Conservation (phyloP, 352 stramenopile species). For the Phytophthora melonis region DNA sequence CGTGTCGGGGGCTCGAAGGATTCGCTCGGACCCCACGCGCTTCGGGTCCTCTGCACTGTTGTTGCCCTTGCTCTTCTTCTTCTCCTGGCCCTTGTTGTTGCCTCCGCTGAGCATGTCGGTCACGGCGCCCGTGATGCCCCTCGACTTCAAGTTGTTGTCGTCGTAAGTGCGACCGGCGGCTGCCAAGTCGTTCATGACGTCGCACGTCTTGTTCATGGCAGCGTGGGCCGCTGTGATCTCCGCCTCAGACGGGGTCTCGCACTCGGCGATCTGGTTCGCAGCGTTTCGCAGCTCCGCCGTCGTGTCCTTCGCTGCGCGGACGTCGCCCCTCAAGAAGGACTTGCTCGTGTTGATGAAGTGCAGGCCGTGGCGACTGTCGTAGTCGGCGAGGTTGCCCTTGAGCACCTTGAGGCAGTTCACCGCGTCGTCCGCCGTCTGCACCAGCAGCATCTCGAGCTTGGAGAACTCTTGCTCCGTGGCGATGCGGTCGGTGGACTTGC, state of each 20-base stretch:
- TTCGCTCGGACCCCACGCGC: constrained; percentile 21
- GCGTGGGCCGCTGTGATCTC: constrained; percentile 18
- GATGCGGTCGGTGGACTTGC: constrained; percentile 14
- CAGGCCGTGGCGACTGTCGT: constrained; percentile 16
- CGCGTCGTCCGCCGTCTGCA: constrained; percentile 21
- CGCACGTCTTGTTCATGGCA: constrained; percentile 12
- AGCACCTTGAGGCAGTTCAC: constrained; percentile 26
- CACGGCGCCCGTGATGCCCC: constrained; percentile 10
- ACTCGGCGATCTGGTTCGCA: constrained; percentile 23
- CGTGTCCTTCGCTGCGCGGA: constrained; percentile 16
- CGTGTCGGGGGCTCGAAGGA: constrained; percentile 27
- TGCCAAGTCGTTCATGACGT: constrained; percentile 11
- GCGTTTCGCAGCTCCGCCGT: constrained; percentile 6
- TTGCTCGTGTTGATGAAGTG: constrained; percentile 23
- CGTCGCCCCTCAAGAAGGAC: constrained; percentile 9
- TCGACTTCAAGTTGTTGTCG: constrained; percentile 21
- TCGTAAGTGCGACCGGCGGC: constrained; percentile 5
- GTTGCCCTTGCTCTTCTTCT: background rate
- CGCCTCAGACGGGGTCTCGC: constrained; percentile 13
- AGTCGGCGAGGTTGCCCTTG: constrained; percentile 24
- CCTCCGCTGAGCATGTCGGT: constrained; percentile 5
- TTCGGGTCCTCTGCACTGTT: background rate
- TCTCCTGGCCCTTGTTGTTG: background rate
- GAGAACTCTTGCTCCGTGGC: constrained; percentile 21
- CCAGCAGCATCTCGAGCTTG: constrained; percentile 14